These are phyloP conservation scores for Aspergillus uvarum DNA, from an alignment of 2,329 filamentous ascomycete species.

Conservation along the genomic window DNA sequence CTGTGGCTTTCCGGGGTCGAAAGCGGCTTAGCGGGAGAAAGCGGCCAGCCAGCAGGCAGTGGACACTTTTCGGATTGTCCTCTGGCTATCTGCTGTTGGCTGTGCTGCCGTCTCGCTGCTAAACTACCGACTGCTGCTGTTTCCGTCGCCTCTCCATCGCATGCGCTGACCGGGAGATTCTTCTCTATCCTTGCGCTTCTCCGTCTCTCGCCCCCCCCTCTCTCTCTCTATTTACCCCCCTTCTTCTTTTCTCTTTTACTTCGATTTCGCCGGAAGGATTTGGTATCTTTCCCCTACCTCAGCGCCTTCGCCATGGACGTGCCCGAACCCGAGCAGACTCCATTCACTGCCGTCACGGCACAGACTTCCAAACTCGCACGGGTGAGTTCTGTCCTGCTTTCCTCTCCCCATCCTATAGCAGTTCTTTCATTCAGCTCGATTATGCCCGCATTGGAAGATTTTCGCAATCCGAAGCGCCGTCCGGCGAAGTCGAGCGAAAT, in stretches of 20 bases:
- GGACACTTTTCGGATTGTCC: conserved; percentile 31
- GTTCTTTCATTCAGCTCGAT: not conserved
- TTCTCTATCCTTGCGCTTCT: not conserved
- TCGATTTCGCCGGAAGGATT: not conserved
- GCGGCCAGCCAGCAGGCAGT: conserved; percentile 18
- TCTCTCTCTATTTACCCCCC: not conserved
- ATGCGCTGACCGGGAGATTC: not conserved
- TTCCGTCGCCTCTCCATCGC: conserved; percentile 6
- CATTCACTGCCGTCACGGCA: conserved; percentile 83
- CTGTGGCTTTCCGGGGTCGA: conserved; percentile 17
- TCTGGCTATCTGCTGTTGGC: not conserved
- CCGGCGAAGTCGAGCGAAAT: not conserved
- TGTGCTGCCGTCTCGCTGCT: not conserved
- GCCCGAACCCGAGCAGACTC: conserved; percentile 82
- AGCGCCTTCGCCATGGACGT: conserved; percentile 66
- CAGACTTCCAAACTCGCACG: conserved; percentile 62
- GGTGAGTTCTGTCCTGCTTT: conserved; percentile 32
- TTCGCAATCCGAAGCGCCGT: not conserved
- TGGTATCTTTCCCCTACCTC: not conserved
- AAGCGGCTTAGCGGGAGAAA: conserved; percentile 15
- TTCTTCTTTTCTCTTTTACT: not conserved
- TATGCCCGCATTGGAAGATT: not conserved
- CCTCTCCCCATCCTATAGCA: not conserved
- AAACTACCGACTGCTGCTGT: not conserved
- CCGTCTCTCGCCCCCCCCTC: not conserved